Evolutionary conservation across 2,329 filamentous ascomycete species (phyloP), one percentile per base, ranked within the genome.

Genomic region (Alternaria triticimaculans): DNA sequence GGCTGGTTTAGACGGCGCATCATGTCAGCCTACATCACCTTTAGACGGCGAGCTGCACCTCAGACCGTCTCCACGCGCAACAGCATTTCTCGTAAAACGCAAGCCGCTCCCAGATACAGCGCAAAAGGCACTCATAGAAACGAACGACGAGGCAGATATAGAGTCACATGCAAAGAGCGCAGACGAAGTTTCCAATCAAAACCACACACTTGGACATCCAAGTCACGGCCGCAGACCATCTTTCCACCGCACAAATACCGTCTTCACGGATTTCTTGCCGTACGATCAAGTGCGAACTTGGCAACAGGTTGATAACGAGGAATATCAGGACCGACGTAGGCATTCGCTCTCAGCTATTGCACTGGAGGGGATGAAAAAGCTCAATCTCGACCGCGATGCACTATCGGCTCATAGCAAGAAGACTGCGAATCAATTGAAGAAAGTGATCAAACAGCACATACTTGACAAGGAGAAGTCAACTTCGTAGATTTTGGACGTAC

Each of bases 291-390:
- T 58, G 11, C 11, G 33, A 28, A 58, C 60, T 2, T 58, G 60
- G 60, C 54, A 62, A 3, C 18, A 53, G 21, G 46, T 53, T n/a
- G 60, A 62, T 6, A 46, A 54, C 5, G 28, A 57, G 18, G 46
- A 46, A 2, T 54, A 41, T 30, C 45, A 58, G 30, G 10, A 37
- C 21, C 33, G n/a, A 11, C 15, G 21, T 25, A 23, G 30, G 6
- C 53, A 28, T 28, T 55, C 53, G 11, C 6, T 57, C 4, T 57
- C 55, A 5, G 28, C 44, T 46, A 20, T 53, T 25, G 49, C 28
- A 14, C 33, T 25, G 8, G 30, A 37, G 6, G 10, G 49, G 11
- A 53, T 53, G 14, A 23, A 25, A 8, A 41, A 25, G 11, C 8
- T 53, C 14, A 37, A 23, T 15, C 21, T 33, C 12, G 15, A 15